Evolutionary conservation across 805 yeast species (phyloP), one percentile per base, ranked within the genome.

Genomic region (Metschnikowia gelsemii): DNA sequence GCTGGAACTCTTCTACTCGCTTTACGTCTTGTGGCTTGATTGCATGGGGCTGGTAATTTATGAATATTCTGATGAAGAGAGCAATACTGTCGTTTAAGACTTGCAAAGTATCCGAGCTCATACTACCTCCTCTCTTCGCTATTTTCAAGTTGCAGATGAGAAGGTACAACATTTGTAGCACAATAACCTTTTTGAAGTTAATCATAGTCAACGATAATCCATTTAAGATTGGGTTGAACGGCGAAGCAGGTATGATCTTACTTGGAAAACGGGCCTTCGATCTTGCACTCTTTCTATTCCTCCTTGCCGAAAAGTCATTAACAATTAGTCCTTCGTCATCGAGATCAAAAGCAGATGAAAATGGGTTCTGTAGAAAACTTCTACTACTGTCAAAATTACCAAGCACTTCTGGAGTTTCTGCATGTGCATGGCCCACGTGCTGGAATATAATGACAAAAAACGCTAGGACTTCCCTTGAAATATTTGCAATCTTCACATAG

Each of bases 261-360:
- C 44, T 38, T 4, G 48, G 46, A 22, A 46, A 46, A 4, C n/a
- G 29, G 8, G 34, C 24, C 24, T 24, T 19, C n/a, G 23, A 12
- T 17, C 20, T 22, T 11, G 21, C 31, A 8, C 35, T 18, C 24
- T 41, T 49, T 19, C 56, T 58, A 35, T 66, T 56, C 38, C 72
- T 52, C 49, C 67, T 68, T 3, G 62, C 71, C 6, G 67, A 63
- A 46, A 68, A 69, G 52, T 69, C 74, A 45, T 70, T 70, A 12
- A 69, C 67, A 5, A 70, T 68, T 51, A 68, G 68, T 18, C 75
- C 75, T 47, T 69, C 75, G 34, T 70, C 73, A 43, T 70, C 72
- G 14, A 66, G 63, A 49, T 67, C 72, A 21, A 68, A 45, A 7
- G 69, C 72, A 19, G 35, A 37, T 3, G 45, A 23, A 21, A 37